phyloP scores from a whole-genome alignment of 2,329 filamentous ascomycete species.

The Tolypocladium guangdongense region DNA sequence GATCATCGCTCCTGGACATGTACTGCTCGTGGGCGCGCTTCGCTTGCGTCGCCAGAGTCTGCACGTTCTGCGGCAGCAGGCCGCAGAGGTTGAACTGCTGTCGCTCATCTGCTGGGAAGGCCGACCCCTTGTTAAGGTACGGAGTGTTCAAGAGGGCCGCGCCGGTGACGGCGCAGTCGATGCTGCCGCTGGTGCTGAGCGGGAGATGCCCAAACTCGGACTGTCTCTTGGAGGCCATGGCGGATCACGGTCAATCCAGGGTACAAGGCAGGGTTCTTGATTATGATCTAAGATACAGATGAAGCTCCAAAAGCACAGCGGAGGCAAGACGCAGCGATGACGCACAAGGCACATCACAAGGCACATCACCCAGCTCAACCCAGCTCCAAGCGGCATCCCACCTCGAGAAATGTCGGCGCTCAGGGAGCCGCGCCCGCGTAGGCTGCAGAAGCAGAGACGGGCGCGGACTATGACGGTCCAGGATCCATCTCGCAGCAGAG shows the following conservation, averaged over 20 bases:
- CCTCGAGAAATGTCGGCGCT: constrained; percentile 30
- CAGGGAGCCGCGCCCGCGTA: constrained; percentile 41
- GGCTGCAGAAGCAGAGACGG: constrained; percentile 20
- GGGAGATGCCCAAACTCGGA: constrained; percentile 20
- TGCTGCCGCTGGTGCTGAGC: constrained; percentile 23
- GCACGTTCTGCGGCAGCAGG: constrained; percentile 59
- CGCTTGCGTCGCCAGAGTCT: constrained; percentile 67
- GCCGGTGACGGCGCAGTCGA: constrained; percentile 25
- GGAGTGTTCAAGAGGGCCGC: constrained; percentile 23
- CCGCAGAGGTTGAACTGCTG: constrained; percentile 59
- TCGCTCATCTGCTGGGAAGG: constrained; percentile 60
- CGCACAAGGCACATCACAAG: no score
- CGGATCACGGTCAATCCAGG: background rate
- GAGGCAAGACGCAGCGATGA: background rate
- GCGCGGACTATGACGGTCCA: constrained; percentile 45
- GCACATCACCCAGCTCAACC: no score
- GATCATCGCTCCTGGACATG: constrained; percentile 43
- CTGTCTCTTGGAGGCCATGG: constrained; percentile 4
- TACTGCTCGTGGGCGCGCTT: constrained; percentile 76
- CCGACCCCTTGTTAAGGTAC: constrained; percentile 69
- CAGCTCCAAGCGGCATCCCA: background rate
- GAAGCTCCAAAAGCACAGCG: no score
- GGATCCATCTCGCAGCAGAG: constrained; percentile 30
- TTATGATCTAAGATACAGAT: no score
- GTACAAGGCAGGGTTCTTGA: background rate